These are phyloP conservation scores for Blastobotrys illinoisensis DNA, from an alignment of 1,139 yeast genomes.

Conservation along the genomic window DNA sequence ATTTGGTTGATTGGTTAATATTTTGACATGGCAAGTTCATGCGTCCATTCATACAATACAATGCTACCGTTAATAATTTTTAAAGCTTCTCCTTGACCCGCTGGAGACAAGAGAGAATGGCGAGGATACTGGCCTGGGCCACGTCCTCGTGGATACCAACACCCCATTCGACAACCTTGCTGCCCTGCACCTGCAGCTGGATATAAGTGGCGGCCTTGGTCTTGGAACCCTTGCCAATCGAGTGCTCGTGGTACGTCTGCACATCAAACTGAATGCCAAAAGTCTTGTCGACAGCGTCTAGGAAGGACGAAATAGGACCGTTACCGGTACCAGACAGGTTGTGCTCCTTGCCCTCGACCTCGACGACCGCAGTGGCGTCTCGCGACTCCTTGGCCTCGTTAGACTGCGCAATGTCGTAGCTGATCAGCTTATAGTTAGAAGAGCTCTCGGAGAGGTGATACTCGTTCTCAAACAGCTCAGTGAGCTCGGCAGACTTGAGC, in stretches of 20 bases:
- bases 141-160: constrained; percentile 93
- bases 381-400: constrained; percentile 40
- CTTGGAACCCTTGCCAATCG: constrained; percentile 79
- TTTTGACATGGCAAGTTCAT: too few species aligned
- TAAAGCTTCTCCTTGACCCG: constrained; percentile 14
- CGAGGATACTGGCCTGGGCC: constrained; percentile 78
- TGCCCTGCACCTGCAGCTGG: constrained; percentile 46
- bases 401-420: constrained; percentile 28
- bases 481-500: constrained; percentile 69
- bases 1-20: too few species aligned
- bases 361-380: constrained; percentile 45
- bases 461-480: constrained; percentile 63
- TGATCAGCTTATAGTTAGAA: constrained; percentile 27
- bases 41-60: not conserved
- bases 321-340: constrained; percentile 72
- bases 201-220: constrained; percentile 90
- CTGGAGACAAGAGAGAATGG: constrained; percentile 72
- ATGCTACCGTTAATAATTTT: not conserved
- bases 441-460: constrained; percentile 50
- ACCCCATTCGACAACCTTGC: constrained; percentile 66
- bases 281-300: constrained; percentile 62
- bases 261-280: constrained; percentile 64
- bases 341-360: constrained; percentile 41
- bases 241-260: constrained; percentile 83
- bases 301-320: constrained; percentile 91